Conservation (phyloP, 148 eudicot genomes). For the Chenopodium suecicum region DNA sequence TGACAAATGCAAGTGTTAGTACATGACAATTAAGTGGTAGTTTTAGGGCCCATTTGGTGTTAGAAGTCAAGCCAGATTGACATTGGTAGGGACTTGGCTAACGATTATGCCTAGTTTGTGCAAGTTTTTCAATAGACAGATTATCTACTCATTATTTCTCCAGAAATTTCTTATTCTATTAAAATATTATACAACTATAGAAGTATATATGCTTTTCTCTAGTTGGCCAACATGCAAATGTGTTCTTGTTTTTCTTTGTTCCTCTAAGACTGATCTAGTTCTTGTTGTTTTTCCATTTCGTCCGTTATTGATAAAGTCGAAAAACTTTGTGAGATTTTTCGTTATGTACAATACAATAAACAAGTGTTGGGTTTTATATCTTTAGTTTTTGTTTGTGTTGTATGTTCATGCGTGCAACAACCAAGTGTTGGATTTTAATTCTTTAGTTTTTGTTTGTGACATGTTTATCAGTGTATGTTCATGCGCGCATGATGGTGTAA, state of each 20-base stretch:
- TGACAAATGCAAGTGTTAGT: neutral
- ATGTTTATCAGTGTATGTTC: no score
- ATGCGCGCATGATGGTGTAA: no score
- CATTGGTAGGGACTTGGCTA: constrained; percentile 3
- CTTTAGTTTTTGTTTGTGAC: no score
- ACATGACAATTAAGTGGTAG: constrained; percentile 16
- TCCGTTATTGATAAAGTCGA: no score
- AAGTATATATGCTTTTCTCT: neutral
- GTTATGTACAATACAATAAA: no score
- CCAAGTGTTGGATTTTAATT: no score
- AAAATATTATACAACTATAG: no score
- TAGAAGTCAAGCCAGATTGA: constrained; percentile 14
- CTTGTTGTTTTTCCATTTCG: neutral
- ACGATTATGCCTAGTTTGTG: neutral
- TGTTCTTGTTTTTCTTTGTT: no score
- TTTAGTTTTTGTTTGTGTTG: no score
- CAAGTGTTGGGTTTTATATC: no score
- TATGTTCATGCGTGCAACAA: no score
- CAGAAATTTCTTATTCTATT: neutral
- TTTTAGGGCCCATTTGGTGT: constrained; percentile 16
- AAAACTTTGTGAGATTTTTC: neutral
- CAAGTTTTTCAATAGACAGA: neutral
- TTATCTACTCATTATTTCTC: neutral
- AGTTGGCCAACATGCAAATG: neutral
- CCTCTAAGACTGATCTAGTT: neutral